phyloP scores from a whole-genome alignment of 2,329 filamentous ascomycete genomes.

The Trichoderma sp. region DNA sequence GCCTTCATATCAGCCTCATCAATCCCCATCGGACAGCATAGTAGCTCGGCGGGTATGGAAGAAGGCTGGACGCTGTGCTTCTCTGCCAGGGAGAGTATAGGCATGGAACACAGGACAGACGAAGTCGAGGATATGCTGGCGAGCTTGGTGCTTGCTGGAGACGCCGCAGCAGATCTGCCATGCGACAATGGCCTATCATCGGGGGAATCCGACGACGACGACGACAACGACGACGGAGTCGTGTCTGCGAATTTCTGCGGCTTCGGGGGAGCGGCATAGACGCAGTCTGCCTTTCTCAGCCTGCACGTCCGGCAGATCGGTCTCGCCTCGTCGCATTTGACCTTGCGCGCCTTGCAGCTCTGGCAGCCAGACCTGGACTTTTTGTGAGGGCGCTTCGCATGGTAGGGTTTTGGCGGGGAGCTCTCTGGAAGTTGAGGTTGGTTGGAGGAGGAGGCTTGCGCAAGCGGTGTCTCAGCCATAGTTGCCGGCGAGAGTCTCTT shows the following conservation, averaged over 20 bases:
- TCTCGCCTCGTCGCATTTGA: conserved; percentile 57
- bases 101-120: conserved; percentile 16
- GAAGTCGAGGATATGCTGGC: conserved; percentile 14
- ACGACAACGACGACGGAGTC: conserved; percentile 1
- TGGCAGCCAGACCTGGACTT: conserved; percentile 58
- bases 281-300: conserved; percentile 51
- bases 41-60: conserved; percentile 34
- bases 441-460: neutral
- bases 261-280: conserved; percentile 42
- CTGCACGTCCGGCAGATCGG: conserved; percentile 55
- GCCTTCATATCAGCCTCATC: conserved; percentile 54
- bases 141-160: neutral
- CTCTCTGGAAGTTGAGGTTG: neutral
- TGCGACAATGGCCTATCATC: conserved; percentile 2
- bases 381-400: conserved; percentile 56
- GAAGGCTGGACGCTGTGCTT: neutral
- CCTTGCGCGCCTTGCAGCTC: conserved; percentile 59
- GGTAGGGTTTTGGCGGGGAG: conserved; percentile 35
- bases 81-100: neutral
- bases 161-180: neutral
- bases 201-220: neutral
- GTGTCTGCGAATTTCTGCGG: neutral
- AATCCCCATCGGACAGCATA: conserved; percentile 40
- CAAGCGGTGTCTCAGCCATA: conserved; percentile 20
- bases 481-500: conserved; percentile 1